These are phyloP conservation scores for Phellopilus nigrolimitatus DNA, from an alignment of 1,284 basidiomycete genomes.

Conservation along the genomic window DNA sequence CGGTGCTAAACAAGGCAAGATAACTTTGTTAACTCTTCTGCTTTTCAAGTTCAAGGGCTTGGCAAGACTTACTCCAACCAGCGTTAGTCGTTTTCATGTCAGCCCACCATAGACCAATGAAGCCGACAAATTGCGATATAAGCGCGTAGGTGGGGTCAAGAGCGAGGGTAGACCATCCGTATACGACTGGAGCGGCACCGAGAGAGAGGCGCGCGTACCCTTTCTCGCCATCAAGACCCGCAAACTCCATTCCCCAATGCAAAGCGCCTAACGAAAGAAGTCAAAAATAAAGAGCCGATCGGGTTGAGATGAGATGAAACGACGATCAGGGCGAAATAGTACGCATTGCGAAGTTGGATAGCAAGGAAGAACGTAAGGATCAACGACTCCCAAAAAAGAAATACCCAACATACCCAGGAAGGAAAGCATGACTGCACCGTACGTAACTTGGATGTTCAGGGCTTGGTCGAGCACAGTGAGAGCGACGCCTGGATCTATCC, in stretches of 20 bases:
- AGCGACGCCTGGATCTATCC: conserved; percentile 75
- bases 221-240: conserved; percentile 73
- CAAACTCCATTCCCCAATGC: conserved; percentile 97
- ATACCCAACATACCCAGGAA: conserved; percentile 66
- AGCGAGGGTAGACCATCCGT: conserved; percentile 86
- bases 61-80: conserved; percentile 70
- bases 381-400: background rate
- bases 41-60: background rate
- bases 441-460: conserved; percentile 81
- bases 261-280: conserved; percentile 51
- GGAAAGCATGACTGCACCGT: conserved; percentile 90
- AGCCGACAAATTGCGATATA: conserved; percentile 83
- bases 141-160: conserved; percentile 71
- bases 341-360: background rate
- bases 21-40: background rate
- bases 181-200: conserved; percentile 80
- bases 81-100: conserved; percentile 69
- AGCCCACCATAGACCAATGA: conserved; percentile 82
- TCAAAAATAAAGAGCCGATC: background rate
- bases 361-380: background rate
- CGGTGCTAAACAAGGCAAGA: conserved; percentile 51
- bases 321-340: background rate
- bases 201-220: conserved; percentile 74
- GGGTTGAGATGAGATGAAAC: background rate
- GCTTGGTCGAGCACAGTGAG: conserved; percentile 75